Evolutionary conservation across 1,284 basidiomycete genomes (phyloP).

Genomic region (Rhodotorula sp.): DNA sequence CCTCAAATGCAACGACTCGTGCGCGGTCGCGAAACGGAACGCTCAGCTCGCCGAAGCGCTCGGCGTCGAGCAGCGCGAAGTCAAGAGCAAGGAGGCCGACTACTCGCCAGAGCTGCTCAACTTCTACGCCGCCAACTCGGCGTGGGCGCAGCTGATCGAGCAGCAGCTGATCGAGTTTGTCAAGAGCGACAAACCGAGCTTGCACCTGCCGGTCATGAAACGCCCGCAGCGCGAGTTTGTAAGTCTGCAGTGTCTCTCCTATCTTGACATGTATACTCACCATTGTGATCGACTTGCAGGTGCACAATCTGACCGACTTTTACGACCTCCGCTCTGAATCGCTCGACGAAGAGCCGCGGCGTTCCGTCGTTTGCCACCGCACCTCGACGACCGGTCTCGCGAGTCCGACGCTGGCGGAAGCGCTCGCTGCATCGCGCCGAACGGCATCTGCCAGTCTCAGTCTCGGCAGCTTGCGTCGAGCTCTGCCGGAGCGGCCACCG

Average conservation of each 20-base stretch:
- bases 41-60: constrained; percentile 81
- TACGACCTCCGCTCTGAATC: constrained; percentile 41
- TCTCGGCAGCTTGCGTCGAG: constrained; percentile 26
- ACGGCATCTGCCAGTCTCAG: constrained; percentile 19
- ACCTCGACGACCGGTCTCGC: constrained; percentile 38
- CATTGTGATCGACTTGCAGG: not conserved
- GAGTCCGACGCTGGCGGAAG: constrained; percentile 41
- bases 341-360: constrained; percentile 45
- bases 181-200: constrained; percentile 35
- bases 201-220: constrained; percentile 44
- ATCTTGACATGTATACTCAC: not conserved
- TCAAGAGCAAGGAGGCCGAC: constrained; percentile 34
- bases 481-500: constrained; percentile 21
- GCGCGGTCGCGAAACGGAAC: constrained; percentile 77
- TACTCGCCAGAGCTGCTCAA: constrained; percentile 24
- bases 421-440: constrained; percentile 33
- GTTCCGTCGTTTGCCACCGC: constrained; percentile 41
- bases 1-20: constrained; percentile 66
- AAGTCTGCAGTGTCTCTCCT: not conserved
- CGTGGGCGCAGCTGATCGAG: constrained; percentile 24
- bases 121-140: constrained; percentile 27
- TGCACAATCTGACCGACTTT: constrained; percentile 42
- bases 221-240: constrained; percentile 44
- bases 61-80: constrained; percentile 61
- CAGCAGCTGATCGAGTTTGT: constrained; percentile 35